Percentiles rank a stretch among this genome's conserved stretches.
Conservation (phyloP, 177 flowering plant species). For the Vitis hybrid region DNA sequence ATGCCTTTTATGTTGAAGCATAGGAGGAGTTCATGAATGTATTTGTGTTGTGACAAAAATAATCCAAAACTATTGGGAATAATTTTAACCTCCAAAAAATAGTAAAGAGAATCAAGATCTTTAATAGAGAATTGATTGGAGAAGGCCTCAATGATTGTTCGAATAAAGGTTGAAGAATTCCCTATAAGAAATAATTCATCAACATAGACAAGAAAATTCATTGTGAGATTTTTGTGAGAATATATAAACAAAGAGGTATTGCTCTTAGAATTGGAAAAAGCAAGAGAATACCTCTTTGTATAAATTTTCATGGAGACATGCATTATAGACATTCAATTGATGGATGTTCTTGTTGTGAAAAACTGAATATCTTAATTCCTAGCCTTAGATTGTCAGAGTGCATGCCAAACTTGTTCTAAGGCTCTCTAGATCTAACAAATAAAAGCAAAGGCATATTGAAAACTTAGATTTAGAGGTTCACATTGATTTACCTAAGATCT, state of each 20-base stretch:
- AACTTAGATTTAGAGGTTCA: too few relatives aligned
- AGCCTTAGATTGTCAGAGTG: too few relatives aligned
- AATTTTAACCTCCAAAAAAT: neutral
- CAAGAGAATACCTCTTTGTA: neutral
- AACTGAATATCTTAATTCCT: too few relatives aligned
- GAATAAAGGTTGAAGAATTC: neutral
- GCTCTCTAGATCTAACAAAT: too few relatives aligned
- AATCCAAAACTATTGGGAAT: neutral
- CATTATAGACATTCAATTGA: too few relatives aligned
- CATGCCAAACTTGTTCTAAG: too few relatives aligned
- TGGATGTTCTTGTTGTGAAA: too few relatives aligned
- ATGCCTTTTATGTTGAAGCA: neutral
- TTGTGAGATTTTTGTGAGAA: neutral
- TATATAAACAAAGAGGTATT: neutral
- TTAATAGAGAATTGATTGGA: neutral
- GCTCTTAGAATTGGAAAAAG: neutral
- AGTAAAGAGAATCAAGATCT: neutral
- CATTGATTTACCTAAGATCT: too few relatives aligned
- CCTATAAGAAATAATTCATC: neutral
- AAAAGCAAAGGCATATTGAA: too few relatives aligned
- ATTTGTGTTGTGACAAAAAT: neutral
- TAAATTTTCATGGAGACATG: too few relatives aligned
- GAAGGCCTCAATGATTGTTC: neutral
- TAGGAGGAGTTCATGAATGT: neutral
- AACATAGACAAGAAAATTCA: neutral